These are phyloP conservation scores for Ceratobasidium sp. DNA, from an alignment of 1,284 basidiomycete genomes.

Conservation along the genomic window DNA sequence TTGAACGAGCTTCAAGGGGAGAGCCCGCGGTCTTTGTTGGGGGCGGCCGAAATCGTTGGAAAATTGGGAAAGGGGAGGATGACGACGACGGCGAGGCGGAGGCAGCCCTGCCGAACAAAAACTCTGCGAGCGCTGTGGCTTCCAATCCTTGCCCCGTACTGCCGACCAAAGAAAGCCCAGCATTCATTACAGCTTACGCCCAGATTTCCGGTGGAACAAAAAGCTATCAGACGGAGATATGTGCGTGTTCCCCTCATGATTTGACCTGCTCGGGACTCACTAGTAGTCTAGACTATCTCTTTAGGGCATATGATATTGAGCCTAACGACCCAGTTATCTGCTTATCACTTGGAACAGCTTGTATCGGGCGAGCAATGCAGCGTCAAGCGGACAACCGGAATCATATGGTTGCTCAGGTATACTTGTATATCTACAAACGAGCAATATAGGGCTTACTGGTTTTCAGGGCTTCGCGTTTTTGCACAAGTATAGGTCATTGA, in stretches of 20 bases:
- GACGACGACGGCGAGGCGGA: constrained; percentile 43
- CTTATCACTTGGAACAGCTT: constrained; percentile 81
- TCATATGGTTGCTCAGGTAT: constrained; percentile 79
- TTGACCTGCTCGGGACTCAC: constrained; percentile 21
- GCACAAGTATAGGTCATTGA: constrained; percentile 71
- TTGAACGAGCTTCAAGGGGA: constrained; percentile 48
- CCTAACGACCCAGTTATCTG: constrained; percentile 86
- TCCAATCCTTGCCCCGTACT: constrained; percentile 48
- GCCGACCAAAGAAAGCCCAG: constrained; percentile 77
- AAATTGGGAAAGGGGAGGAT: constrained; percentile 24
- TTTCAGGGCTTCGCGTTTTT: constrained; percentile 82
- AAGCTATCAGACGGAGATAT: constrained; percentile 90
- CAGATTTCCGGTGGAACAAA: constrained; percentile 84
- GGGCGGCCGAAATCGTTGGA: constrained; percentile 42
- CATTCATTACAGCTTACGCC: constrained; percentile 82
- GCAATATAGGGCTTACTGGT: not conserved
- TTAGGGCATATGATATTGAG: constrained; percentile 86
- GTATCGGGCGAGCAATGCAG: constrained; percentile 88
- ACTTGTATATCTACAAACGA: not conserved
- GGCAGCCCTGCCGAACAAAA: constrained; percentile 42
- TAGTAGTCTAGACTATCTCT: constrained; percentile 74
- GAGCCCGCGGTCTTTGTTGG: constrained; percentile 32
- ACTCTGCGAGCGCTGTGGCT: constrained; percentile 44
- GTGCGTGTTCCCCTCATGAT: constrained; percentile 59
- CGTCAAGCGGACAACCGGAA: constrained; percentile 94